Evolutionary conservation across 148 eudicot genomes (phyloP).

Genomic region (Chenopodium suecicum): DNA sequence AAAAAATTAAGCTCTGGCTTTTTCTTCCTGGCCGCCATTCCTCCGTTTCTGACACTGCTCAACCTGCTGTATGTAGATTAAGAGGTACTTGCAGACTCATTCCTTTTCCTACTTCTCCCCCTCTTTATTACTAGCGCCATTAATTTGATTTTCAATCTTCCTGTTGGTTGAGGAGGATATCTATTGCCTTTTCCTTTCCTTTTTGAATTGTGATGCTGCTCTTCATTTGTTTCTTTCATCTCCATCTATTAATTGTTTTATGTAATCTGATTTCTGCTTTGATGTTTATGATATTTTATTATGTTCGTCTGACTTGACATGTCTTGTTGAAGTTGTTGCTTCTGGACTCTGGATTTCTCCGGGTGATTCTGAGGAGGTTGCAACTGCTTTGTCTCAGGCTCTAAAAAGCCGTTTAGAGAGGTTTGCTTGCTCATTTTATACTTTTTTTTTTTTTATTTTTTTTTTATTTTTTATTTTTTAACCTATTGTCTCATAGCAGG

Average conservation of each 20-base stretch:
- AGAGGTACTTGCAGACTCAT: conserved; percentile 52
- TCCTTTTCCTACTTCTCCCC: no score
- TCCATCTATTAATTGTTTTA: no score
- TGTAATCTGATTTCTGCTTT: background rate
- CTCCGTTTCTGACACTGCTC: conserved; percentile 61
- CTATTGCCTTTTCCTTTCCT: background rate
- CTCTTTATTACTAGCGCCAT: background rate
- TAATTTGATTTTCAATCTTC: no score
- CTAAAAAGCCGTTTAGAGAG: conserved; percentile 82
- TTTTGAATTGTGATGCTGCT: no score
- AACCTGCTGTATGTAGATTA: conserved; percentile 64
- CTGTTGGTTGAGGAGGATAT: background rate
- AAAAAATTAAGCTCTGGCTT: conserved; percentile 95
- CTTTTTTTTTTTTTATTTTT: background rate
- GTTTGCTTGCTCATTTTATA: conserved; percentile 28
- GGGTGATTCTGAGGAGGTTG: conserved; percentile 91
- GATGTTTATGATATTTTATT: background rate
- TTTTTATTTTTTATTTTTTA: background rate
- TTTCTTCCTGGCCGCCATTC: conserved; percentile 82
- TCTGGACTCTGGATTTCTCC: conserved; percentile 96
- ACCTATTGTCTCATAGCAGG: background rate
- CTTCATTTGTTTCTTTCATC: no score
- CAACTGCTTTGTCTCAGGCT: conserved; percentile 89
- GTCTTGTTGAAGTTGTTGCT: conserved; percentile 54
- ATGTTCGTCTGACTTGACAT: background rate